Base-by-base conservation (phyloP, 192 early-diverging fungal species). In the Obelidium mucronatum region DNA sequence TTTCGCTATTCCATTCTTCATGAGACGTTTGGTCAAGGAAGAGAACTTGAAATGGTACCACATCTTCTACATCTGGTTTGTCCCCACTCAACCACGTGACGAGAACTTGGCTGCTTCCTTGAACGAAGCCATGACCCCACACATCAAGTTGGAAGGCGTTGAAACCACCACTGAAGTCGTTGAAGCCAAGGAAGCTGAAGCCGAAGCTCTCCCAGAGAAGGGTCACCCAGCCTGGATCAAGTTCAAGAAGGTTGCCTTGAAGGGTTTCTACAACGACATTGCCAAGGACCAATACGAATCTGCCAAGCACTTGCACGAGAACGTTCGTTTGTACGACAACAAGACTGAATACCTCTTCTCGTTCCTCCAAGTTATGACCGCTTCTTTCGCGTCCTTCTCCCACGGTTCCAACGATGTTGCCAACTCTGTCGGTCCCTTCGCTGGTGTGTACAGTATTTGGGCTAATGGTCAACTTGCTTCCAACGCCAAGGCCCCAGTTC, bases 41-140 rank as follows among this genome's bases (percentile, higher is more conserved):
- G 48, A 51, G 48, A 51, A 51, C 48, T 22, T 51, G 13, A 51
- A 51, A n/a, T n/a, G n/a, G n/a, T n/a, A n/a, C n/a, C n/a, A n/a
- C n/a, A n/a, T n/a, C n/a, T n/a, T n/a, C n/a, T n/a, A n/a, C n/a
- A n/a, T n/a, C n/a, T n/a, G n/a, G n/a, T n/a, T n/a, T n/a, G n/a
- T n/a, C n/a, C n/a, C n/a, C 48, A 51, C 48, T 8, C 48, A 51
- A n/a, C 48, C 48, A 11, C 48, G 48, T 51, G 48, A 51, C 48
- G 48, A 51, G 48, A 11, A n/a, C 48, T 51, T 51, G 48, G 48
- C 48, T 22, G 48, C n/a, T 22, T 15, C 48, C 48, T 51, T 51
- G 48, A 51, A 51, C n/a, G 48, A 51, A n/a, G 48, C 48, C 48
- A 51, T 51, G n/a, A n/a, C n/a, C n/a, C n/a, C n/a, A n/a, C n/a